Base-by-base conservation (phyloP, 2,329 filamentous ascomycete species). In the Colletotrichum neosansevieriae region DNA sequence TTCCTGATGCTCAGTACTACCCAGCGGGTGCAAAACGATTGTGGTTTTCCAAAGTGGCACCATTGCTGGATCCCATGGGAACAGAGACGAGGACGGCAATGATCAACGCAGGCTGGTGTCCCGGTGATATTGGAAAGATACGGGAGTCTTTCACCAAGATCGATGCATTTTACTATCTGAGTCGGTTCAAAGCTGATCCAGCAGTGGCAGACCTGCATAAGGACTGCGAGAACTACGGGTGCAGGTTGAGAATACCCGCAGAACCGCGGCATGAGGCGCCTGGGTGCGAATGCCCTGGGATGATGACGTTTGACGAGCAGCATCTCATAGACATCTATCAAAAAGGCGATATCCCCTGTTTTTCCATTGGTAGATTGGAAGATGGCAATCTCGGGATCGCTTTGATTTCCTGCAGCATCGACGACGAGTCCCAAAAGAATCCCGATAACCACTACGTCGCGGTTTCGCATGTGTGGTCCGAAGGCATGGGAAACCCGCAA, bases 391-490 rank as follows among this genome's bases (percentile, higher is more conserved):
- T 69, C 29, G 56, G 21, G n/a, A 42, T 61, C 0, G 57, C 50
- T 11, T 34, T 61, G 5, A 17, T 3, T 12, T 54, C 47, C 6
- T 36, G 36, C 29, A 21, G 24, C 15, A 49, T 66, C 24, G 56
- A 66, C 56, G 32, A 60, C 1, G 47, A 66, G 49, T 45, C 56
- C 15, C 61, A 57, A 1, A 40, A 45, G 10, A 53, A 61, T n/a
- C 32, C 66, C 5, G 49, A 9, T 2, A 66, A 57, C 38, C 62
- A 66, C 57, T 61, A 42, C 12, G 36, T 61, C 9, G 62, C 67
- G 17, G 47, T 69, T 4, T 69, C 63, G 0, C 62, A 61, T 12
- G 56, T 66, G 7, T 66, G 67, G 56, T 57, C 62, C 2, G 57
- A 66, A 6, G 62, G 50, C 9, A 67, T 67, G 50, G 62, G 67